A percentile compares a stretch with the other conserved stretches of the same genome.
Evolutionary conservation across 2,329 filamentous ascomycete genomes (phyloP).

Genomic region (Trichoderma polysporum): DNA sequence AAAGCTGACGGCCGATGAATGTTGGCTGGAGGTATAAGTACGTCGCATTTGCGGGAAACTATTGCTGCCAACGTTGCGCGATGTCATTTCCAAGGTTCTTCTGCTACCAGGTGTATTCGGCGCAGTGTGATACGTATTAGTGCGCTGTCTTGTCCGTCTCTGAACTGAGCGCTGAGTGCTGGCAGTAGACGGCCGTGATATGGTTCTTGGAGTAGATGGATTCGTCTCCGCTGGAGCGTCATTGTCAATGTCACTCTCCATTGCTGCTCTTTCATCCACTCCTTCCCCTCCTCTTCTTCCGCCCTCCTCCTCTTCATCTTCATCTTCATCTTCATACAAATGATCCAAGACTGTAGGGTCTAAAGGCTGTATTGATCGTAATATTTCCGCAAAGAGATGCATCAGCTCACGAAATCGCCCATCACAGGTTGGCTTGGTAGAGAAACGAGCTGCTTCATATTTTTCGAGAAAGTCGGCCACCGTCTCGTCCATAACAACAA

Average conservation of each 20-base stretch:
- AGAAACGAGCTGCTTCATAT: conserved; percentile 88
- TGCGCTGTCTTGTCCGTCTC: conserved; percentile 43
- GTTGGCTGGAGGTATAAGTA: conserved; percentile 40
- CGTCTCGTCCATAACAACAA: conserved; percentile 48
- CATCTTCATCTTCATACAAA: conserved; percentile 26
- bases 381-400: conserved; percentile 77
- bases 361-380: conserved; percentile 71
- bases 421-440: conserved; percentile 65
- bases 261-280: conserved; percentile 20
- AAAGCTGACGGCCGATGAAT: conserved; percentile 43
- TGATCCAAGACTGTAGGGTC: conserved; percentile 52
- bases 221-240: conserved; percentile 45
- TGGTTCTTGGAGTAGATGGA: conserved; percentile 41
- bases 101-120: conserved; percentile 54
- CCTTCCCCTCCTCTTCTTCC: conserved; percentile 21
- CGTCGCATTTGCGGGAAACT: conserved; percentile 46
- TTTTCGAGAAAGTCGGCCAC: conserved; percentile 65
- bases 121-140: conserved; percentile 49
- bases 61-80: conserved; percentile 36
- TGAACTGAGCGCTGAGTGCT: conserved; percentile 36
- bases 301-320: conserved; percentile 27
- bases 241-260: conserved; percentile 47
- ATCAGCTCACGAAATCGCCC: conserved; percentile 74
- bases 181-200: conserved; percentile 30
- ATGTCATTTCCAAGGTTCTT: conserved; percentile 35